phyloP scores from a whole-genome alignment of 768 basidiomycete genomes.

The Lactifluus rugatus region DNA sequence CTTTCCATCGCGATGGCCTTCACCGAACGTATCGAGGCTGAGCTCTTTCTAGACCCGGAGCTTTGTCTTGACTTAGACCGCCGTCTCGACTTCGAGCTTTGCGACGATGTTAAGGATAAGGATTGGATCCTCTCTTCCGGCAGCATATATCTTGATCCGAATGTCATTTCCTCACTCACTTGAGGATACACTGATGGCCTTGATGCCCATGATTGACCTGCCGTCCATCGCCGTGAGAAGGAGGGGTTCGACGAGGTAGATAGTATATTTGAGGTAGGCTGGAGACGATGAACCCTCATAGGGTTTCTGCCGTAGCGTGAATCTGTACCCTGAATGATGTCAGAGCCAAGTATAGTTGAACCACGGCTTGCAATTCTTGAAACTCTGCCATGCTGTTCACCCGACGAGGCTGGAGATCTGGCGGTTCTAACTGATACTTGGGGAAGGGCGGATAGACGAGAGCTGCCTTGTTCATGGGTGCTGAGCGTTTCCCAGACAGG shows the following conservation, averaged over 20 bases:
- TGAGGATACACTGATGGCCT: neutral
- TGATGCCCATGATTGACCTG: slow-evolving; percentile 5
- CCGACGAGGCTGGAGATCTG: neutral
- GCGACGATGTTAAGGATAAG: neutral
- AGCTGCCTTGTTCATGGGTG: neutral
- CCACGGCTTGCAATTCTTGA: neutral
- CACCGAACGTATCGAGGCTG: slow-evolving; percentile 1
- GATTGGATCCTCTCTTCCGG: neutral
- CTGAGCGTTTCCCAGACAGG: slow-evolving; percentile 11
- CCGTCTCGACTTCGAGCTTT: neutral
- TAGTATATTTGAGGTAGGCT: neutral
- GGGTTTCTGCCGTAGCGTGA: slow-evolving; percentile 1
- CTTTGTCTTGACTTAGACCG: slow-evolving; percentile 6
- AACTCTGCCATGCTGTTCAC: neutral
- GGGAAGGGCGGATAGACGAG: neutral
- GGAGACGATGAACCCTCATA: slow-evolving; percentile 4
- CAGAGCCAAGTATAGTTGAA: slow-evolving; percentile 24
- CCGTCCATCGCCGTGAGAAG: neutral
- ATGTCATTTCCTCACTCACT: neutral
- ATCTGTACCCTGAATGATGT: slow-evolving; percentile 22
- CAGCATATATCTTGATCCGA: neutral
- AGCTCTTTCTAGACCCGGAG: slow-evolving; percentile 3
- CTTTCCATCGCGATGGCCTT: neutral
- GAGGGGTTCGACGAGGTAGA: neutral
- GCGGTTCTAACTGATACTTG: neutral